Evolutionary conservation across 2,329 filamentous ascomycete genomes (phyloP).

Genomic region (Endoconidiophora laricicola): DNA sequence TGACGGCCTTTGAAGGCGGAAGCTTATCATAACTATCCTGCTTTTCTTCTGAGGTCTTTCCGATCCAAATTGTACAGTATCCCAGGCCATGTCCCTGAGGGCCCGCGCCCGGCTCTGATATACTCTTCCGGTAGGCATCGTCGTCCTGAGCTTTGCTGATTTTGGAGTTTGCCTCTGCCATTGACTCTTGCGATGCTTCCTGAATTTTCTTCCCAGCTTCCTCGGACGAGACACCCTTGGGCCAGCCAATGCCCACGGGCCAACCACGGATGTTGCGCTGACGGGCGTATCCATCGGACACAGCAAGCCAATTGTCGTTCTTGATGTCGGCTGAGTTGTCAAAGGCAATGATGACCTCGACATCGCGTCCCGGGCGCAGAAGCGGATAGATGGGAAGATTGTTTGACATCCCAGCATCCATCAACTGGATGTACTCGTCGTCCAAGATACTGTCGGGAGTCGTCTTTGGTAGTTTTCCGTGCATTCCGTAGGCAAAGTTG

Average conservation of each 20-base stretch:
- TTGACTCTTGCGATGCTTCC: conserved; percentile 43
- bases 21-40: conserved; percentile 27
- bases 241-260: conserved; percentile 93
- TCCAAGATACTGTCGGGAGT: conserved; percentile 63
- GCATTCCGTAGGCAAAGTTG: conserved; percentile 75
- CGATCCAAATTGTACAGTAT: conserved; percentile 93
- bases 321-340: conserved; percentile 88
- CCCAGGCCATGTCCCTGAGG: conserved; percentile 41
- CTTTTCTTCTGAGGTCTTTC: conserved; percentile 58
- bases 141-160: conserved; percentile 35
- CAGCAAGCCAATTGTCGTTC: conserved; percentile 89
- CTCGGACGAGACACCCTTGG: conserved; percentile 27
- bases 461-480: conserved; percentile 53
- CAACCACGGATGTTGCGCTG: conserved; percentile 86
- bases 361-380: conserved; percentile 68
- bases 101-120: neutral
- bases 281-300: conserved; percentile 80
- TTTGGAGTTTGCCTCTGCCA: conserved; percentile 51
- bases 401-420: conserved; percentile 98
- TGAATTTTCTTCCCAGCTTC: conserved; percentile 29
- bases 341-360: conserved; percentile 84
- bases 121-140: conserved; percentile 7
- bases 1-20: conserved; percentile 34
- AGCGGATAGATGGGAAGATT: conserved; percentile 93
- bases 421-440: conserved; percentile 58